Evolutionary conservation across 805 yeast species (phyloP).

Genomic region (Maudiozyma saulgeensis): DNA sequence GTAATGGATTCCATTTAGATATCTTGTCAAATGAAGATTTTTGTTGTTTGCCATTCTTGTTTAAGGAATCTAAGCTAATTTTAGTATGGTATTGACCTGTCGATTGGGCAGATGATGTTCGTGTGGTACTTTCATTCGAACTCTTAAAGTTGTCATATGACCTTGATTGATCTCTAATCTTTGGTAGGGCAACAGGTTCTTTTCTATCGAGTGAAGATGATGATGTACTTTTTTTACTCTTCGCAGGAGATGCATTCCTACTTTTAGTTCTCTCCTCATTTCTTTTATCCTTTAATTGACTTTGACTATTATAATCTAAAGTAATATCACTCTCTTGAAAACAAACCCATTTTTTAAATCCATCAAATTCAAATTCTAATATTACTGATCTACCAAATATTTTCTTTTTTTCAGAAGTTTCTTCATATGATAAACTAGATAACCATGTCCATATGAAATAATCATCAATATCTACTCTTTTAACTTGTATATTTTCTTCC

Average conservation of each 20-base stretch:
- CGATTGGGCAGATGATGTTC: background rate
- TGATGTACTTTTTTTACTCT: background rate
- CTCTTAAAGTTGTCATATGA: conserved; percentile 21
- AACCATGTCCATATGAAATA: conserved; percentile 91
- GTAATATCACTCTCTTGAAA: conserved; percentile 54
- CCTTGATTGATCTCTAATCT: conserved; percentile 14
- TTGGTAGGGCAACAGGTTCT: conserved; percentile 3
- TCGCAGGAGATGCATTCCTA: background rate
- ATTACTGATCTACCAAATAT: conserved; percentile 76
- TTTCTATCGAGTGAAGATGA: background rate
- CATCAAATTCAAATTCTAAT: conserved; percentile 70
- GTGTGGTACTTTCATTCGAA: conserved; percentile 7
- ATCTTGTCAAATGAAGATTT: conserved; percentile 19
- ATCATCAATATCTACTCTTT: conserved; percentile 69
- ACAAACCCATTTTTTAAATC: conserved; percentile 68
- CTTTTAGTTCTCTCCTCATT: conserved; percentile 1
- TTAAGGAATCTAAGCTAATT: conserved; percentile 16
- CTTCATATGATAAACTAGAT: conserved; percentile 65
- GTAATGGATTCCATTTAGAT: conserved; percentile 25
- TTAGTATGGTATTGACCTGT: conserved; percentile 19
- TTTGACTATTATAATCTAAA: conserved; percentile 12
- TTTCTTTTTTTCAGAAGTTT: conserved; percentile 51
- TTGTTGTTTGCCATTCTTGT: conserved; percentile 8
- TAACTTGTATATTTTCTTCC: conserved; percentile 32
- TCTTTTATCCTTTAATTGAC: conserved; percentile 6